A percentile compares a stretch with the other conserved stretches of the same genome.
phyloP scores from a whole-genome alignment of 2,329 filamentous ascomycete genomes.

The Mycosphaerella sp. region DNA sequence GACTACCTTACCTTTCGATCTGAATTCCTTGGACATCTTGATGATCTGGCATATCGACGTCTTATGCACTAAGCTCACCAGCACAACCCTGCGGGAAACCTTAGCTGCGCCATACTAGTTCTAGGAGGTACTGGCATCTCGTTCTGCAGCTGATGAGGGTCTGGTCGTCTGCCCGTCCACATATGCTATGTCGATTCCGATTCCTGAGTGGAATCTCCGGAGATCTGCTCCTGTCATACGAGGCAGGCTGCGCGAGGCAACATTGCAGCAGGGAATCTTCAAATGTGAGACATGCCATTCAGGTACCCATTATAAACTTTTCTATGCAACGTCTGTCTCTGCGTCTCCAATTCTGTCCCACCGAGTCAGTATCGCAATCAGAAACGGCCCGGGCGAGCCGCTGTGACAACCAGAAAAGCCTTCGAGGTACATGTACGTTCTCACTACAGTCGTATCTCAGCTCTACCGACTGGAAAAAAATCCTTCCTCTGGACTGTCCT shows the following conservation, averaged over 20 bases:
- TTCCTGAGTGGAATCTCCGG: not conserved
- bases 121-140: not conserved
- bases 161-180: not conserved
- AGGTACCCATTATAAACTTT: not conserved
- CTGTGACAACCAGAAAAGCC: not conserved
- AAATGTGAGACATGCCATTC: not conserved
- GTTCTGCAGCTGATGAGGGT: not conserved
- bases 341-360: not conserved
- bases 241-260: no score
- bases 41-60: not conserved
- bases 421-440: no score
- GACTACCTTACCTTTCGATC: not conserved
- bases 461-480: no score
- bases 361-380: not conserved
- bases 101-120: not conserved
- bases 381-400: slow-evolving; percentile 1
- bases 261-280: not conserved
- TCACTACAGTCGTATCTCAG: no score
- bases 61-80: not conserved
- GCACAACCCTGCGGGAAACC: not conserved
- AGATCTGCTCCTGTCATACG: not conserved
- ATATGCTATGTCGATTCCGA: not conserved
- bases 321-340: slow-evolving; percentile 1
- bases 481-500: no score
- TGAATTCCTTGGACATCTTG: not conserved